Evolutionary conservation across 2,329 filamentous ascomycete species (phyloP).

Genomic region (Bisporella sp.): DNA sequence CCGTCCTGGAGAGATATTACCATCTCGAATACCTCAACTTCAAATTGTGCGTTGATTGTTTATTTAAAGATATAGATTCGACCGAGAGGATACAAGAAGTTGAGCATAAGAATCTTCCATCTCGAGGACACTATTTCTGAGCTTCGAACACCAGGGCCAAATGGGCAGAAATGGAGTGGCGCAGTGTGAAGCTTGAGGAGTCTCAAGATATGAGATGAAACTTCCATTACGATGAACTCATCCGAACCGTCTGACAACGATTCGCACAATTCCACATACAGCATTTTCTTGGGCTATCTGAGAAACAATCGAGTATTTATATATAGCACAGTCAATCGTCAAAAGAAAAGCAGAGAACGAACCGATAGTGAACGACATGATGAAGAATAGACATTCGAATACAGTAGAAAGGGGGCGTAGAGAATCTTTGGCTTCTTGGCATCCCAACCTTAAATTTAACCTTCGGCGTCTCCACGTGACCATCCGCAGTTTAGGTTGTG

Average conservation of each 20-base stretch:
- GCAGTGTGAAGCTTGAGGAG: conserved; percentile 18
- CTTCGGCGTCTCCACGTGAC: too few relatives aligned
- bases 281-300: too few relatives aligned
- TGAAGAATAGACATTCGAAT: too few relatives aligned
- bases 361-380: too few relatives aligned
- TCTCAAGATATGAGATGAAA: conserved; percentile 24
- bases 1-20: background rate
- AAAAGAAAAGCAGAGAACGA: too few relatives aligned
- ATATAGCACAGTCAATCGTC: too few relatives aligned
- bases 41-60: background rate
- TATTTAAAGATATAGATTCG: background rate
- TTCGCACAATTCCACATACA: background rate
- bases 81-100: background rate
- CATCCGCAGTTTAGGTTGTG: too few relatives aligned
- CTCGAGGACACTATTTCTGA: background rate
- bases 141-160: conserved; percentile 1
- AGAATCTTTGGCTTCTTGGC: too few relatives aligned
- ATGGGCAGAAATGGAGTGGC: conserved; percentile 9
- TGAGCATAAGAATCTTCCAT: background rate
- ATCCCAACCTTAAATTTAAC: too few relatives aligned
- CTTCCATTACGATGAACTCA: conserved; percentile 10
- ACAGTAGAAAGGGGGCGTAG: too few relatives aligned
- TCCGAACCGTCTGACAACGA: background rate
- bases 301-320: too few relatives aligned
- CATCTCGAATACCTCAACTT: background rate